These are phyloP conservation scores for Tetrahymena malaccensis DNA, from an alignment of 73 alveolate species.

Conservation along the genomic window DNA sequence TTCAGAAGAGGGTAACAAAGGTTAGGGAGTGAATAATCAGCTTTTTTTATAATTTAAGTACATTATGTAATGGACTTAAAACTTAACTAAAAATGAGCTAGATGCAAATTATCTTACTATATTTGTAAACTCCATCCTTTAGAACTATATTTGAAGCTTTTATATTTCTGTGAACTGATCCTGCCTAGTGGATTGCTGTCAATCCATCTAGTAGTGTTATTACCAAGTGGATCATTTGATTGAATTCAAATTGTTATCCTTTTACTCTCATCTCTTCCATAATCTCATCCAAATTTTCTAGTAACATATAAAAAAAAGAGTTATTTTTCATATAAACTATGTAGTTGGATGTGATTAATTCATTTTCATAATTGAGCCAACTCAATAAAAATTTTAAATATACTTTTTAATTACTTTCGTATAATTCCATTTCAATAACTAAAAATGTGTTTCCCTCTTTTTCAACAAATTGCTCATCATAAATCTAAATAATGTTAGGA, in stretches of 20 bases:
- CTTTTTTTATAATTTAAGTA: background rate
- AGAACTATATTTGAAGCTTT: background rate
- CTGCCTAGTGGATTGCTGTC: background rate
- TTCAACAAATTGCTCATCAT: background rate
- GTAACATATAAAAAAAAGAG: background rate
- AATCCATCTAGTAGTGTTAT: background rate
- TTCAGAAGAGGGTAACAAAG: background rate
- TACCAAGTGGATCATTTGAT: background rate
- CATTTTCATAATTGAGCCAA: background rate
- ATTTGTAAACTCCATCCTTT: background rate
- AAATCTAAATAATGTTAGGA: background rate
- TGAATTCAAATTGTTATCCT: background rate
- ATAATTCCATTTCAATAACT: background rate
- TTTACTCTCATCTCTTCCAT: background rate
- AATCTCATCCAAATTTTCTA: background rate
- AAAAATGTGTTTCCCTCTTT: background rate
- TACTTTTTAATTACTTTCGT: background rate
- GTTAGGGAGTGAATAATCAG: background rate
- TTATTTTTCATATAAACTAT: background rate
- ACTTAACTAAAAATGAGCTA: background rate
- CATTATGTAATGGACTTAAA: no score
- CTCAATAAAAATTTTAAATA: background rate
- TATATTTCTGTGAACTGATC: background rate
- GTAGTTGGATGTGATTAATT: background rate
- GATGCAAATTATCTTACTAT: background rate